These are phyloP conservation scores for Agastache rugosa DNA, from an alignment of 257 asterid genomes.

Conservation along the genomic window DNA sequence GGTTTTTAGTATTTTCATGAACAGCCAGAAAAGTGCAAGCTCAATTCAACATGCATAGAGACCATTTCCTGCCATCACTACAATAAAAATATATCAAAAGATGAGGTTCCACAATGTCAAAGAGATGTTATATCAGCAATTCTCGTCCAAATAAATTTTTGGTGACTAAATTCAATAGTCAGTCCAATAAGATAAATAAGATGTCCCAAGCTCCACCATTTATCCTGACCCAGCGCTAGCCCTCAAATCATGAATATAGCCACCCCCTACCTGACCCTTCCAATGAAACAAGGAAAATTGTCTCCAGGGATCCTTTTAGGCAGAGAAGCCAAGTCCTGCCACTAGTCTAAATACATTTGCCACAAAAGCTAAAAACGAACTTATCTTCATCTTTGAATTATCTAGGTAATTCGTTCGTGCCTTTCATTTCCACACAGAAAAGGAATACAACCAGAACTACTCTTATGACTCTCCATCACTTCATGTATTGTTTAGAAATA, in stretches of 20 bases:
- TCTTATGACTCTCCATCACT: slow-evolving; percentile 8
- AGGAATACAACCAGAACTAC: slow-evolving; percentile 16
- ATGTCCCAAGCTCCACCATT: not conserved
- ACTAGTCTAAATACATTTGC: slow-evolving; percentile 12
- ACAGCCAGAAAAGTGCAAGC: slow-evolving; percentile 20
- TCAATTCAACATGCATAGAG: slow-evolving; percentile 6
- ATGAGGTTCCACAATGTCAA: slow-evolving; percentile 13
- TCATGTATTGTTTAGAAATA: slow-evolving; percentile 14
- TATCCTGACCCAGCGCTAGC: not conserved
- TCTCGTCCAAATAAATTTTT: not conserved
- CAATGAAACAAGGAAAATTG: not conserved
- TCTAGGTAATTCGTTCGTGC: slow-evolving; percentile 26
- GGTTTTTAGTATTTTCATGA: slow-evolving; percentile 3
- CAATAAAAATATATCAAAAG: not conserved
- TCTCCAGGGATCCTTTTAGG: not conserved
- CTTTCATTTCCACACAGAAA: slow-evolving; percentile 29
- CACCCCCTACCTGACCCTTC: not conserved
- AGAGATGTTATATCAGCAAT: not conserved
- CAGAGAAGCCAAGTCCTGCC: slow-evolving; percentile 1
- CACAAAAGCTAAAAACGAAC: slow-evolving; percentile 12
- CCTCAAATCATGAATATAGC: not conserved
- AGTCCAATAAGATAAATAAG: not conserved
- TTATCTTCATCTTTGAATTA: slow-evolving; percentile 29
- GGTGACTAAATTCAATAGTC: slow-evolving; percentile 17
- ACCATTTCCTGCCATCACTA: not conserved